A percentile compares a stretch with the other conserved stretches of the same genome.
Evolutionary conservation across 129 eudicot genomes (phyloP).

Genomic region (Deinandra increscens): DNA sequence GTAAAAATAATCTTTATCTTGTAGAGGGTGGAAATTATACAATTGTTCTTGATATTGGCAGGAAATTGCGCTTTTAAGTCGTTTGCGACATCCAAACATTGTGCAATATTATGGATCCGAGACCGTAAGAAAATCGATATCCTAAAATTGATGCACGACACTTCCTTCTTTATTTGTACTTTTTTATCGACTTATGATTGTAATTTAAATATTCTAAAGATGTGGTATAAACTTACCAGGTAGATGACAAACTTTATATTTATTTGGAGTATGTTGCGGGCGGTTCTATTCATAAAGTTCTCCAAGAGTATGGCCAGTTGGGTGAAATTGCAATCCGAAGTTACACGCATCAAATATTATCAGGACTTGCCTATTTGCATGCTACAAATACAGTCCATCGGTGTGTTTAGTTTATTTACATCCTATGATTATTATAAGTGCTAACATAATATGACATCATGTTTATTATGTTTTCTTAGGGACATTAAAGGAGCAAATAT

Average conservation of each 20-base stretch:
- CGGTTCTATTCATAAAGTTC: conserved; percentile 75
- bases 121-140: conserved; percentile 30
- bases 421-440: neutral
- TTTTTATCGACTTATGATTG: neutral
- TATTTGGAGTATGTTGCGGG: conserved; percentile 81
- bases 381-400: conserved; percentile 63
- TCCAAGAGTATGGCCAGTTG: conserved; percentile 64
- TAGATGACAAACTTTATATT: conserved; percentile 58
- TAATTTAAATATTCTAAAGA: conserved; percentile 6
- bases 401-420: conserved; percentile 25
- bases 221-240: conserved; percentile 37
- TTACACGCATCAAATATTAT: conserved; percentile 60
- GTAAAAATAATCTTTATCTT: neutral
- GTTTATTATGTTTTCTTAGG: conserved; percentile 32
- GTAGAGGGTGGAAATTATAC: neutral
- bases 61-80: conserved; percentile 62
- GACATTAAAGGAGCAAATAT: conserved; percentile 81
- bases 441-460: neutral
- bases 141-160: neutral
- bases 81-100: conserved; percentile 62
- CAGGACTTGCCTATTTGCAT: conserved; percentile 71
- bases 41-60: conserved; percentile 28
- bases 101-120: conserved; percentile 64
- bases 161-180: neutral
- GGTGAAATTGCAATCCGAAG: conserved; percentile 64